Base-by-base conservation (phyloP, 371 early-diverging fungal species). In the Coemansia sp. region DNA sequence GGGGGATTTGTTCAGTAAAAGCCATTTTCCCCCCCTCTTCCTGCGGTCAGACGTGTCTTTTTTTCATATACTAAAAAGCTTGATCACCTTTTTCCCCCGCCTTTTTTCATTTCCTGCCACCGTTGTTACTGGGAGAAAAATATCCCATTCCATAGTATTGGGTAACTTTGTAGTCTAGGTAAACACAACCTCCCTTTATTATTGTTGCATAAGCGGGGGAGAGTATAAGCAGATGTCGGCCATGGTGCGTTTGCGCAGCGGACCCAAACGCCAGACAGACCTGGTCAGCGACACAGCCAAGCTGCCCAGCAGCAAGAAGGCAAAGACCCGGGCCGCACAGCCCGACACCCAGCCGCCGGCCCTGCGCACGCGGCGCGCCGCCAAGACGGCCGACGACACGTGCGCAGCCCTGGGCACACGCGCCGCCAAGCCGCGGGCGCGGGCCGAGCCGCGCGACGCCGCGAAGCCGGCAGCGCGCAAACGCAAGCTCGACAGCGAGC, bases 241-340 rank as follows among this genome's bases (percentile, higher is more conserved):
- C 1, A 65, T 65, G 61, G 74, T 66, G 47, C 75, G 75, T 36
- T 56, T 62, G 20, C 75, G 75, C 42, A 66, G 39, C 56, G 77
- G 69, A 34, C 38, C 77, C 34, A 71, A 63, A 41, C 55, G 71
- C 34, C 58, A 57, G 40, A 34, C 65, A 14, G 53, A 39, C 33
- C 12, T n/a, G 9, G 47, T 33, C 31, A n/a, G 35, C 14, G 48
- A 16, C 26, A 52, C 45, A 30, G 14, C 47, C 10, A 9, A 20
- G 20, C 20, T 20, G 20, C 20, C 9, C 51, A 42, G 42, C 35
- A 52, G 49, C 50, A 72, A 64, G n/a, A 63, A 55, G 51, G n/a
- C 63, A 38, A 57, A 55, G 45, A 16, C 56, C 7, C 20, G 55
- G 3, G 40, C 31, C 11, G 40, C 53, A 26, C 58, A 40, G n/a